Percentiles rank a stretch among this genome's conserved stretches.
Evolutionary conservation across 805 yeast genomes (phyloP).

Genomic region (Kodamaea sagamina): DNA sequence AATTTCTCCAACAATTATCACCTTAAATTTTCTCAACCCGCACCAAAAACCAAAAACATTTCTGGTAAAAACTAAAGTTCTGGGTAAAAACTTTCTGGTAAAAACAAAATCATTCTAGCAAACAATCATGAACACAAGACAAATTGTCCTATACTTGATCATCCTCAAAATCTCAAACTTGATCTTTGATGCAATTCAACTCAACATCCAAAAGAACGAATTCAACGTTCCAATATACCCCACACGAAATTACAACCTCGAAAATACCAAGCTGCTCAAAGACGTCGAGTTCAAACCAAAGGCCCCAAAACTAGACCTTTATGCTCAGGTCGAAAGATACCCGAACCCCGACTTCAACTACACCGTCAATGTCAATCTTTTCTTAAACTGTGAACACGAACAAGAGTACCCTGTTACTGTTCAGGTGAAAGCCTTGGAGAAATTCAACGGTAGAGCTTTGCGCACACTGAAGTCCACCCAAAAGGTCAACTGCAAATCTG

Average conservation of each 20-base stretch:
- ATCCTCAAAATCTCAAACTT: not conserved
- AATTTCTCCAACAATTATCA: too few relatives aligned
- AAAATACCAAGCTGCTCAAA: not conserved
- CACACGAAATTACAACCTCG: not conserved
- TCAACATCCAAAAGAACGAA: not conserved
- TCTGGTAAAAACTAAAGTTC: not conserved
- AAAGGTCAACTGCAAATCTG: not conserved
- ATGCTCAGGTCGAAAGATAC: not conserved
- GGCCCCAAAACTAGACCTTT: not conserved
- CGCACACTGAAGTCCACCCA: not conserved
- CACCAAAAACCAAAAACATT: not conserved
- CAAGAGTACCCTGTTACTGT: not conserved
- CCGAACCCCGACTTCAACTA: conserved; percentile 1
- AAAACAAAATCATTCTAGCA: too few relatives aligned
- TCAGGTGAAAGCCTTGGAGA: not conserved
- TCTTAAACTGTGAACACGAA: not conserved
- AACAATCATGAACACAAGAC: not conserved
- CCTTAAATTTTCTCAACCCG: too few relatives aligned
- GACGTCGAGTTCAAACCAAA: not conserved
- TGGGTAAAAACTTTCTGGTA: not conserved
- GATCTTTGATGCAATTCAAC: not conserved
- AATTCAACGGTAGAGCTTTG: not conserved
- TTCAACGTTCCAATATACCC: conserved; percentile 1
- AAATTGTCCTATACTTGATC: not conserved
- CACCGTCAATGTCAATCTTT: conserved; percentile 1